phyloP scores from a whole-genome alignment of 768 basidiomycete species.

The Dentipellis fragilis region DNA sequence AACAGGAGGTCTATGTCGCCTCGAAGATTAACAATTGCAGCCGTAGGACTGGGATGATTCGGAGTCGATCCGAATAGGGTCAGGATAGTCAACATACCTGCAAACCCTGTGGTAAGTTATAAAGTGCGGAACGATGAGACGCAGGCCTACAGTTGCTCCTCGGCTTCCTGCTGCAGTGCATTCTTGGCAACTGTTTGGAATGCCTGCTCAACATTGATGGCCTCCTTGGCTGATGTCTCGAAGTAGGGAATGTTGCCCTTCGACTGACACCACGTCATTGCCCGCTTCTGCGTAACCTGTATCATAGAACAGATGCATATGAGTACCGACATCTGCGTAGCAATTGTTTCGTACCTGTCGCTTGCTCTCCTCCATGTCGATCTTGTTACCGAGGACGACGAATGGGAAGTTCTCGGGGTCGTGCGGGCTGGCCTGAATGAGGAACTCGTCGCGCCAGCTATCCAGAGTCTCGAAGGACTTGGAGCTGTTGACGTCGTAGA shows the following conservation, averaged over 20 bases:
- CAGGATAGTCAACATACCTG: constrained; percentile 97
- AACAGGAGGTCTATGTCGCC: neutral
- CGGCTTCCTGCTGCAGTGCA: constrained; percentile 93
- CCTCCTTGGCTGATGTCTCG: constrained; percentile 99
- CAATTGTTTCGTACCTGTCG: constrained; percentile 58
- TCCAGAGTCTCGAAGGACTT: constrained; percentile 99
- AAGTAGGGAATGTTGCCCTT: constrained; percentile 99
- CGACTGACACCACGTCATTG: constrained; percentile 99
- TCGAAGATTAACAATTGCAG: constrained; percentile 66
- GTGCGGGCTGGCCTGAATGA: constrained; percentile 96
- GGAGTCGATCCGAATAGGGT: constrained; percentile 94
- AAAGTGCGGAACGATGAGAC: constrained; percentile 1
- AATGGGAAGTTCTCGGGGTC: constrained; percentile 99
- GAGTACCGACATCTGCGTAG: no score
- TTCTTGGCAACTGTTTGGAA: constrained; percentile 99
- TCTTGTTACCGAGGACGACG: constrained; percentile 99
- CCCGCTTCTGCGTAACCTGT: constrained; percentile 97
- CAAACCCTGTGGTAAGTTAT: constrained; percentile 9
- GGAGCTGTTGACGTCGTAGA: constrained; percentile 97
- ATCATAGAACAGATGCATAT: no score
- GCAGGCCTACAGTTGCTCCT: constrained; percentile 76
- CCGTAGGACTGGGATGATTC: constrained; percentile 87
- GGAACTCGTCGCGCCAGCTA: constrained; percentile 98
- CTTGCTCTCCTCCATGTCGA: constrained; percentile 98
- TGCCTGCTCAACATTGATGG: constrained; percentile 99